phyloP scores from a whole-genome alignment of 345 rosid genomes.

The Ceriops tagal region DNA sequence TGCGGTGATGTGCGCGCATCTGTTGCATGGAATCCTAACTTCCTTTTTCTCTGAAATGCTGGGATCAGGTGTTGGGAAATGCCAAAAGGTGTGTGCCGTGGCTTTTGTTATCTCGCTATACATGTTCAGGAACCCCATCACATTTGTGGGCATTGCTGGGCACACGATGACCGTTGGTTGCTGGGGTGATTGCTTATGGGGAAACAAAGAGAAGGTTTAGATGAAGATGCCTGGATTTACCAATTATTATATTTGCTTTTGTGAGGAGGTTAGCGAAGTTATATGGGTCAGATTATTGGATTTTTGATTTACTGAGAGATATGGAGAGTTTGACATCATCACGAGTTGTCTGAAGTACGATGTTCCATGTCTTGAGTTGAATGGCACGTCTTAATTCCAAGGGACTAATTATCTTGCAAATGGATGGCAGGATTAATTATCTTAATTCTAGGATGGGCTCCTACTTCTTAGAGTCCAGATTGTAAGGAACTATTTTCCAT shows the following conservation, averaged over 20 bases:
- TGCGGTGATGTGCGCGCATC: background rate
- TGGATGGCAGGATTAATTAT: too few species aligned
- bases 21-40: background rate
- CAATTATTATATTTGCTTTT: background rate
- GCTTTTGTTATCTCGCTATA: slow-evolving; percentile 83
- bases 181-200: slow-evolving; percentile 84
- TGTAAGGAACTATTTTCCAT: too few species aligned
- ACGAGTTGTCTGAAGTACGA: too few species aligned
- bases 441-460: too few species aligned
- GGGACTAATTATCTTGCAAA: too few species aligned
- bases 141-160: slow-evolving; percentile 76
- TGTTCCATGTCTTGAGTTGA: too few species aligned
- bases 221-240: slow-evolving; percentile 24
- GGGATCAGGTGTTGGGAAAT: slow-evolving; percentile 77
- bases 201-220: slow-evolving; percentile 83
- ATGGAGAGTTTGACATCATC: background rate
- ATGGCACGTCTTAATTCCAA: too few species aligned
- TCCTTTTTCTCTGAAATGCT: background rate
- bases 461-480: too few species aligned
- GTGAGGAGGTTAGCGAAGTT: background rate
- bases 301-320: background rate
- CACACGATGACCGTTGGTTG: slow-evolving; percentile 61
- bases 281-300: background rate
- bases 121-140: slow-evolving; percentile 84
- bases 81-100: slow-evolving; percentile 99